Evolutionary conservation across 2,329 filamentous ascomycete genomes (phyloP), one percentile per base, ranked within the genome.

Genomic region (Epichloe amarillans): DNA sequence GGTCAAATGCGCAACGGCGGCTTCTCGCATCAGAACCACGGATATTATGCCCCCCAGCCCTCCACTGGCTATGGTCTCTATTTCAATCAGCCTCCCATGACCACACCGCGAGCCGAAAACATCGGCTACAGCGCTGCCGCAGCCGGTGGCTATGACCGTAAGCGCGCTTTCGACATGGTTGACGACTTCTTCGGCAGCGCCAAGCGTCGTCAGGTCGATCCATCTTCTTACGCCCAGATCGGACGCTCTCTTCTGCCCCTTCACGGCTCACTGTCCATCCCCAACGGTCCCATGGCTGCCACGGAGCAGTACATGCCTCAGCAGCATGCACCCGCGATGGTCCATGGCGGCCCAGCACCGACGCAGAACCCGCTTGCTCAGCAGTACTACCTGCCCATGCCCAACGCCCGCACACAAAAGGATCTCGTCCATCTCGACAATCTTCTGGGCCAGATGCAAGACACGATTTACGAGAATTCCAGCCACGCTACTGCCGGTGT

Each of bases 101-200:
- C 65, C 47, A 59, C 66, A n/a, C 57, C 58, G 10, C 75, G 76
- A 52, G 64, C 70, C 49, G 82, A 83, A 59, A 84, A 85, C 62
- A 73, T 85, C 54, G 76, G 77, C 55, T 83, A 84, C 62, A 75
- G 80, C 52, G 64, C 69, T 49, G 62, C 68, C 47, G 64, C 69
- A 40, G 60, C 64, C 37, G 60, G 64, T 36, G 71, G 84, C 61
- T 87, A 91, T 62, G 77, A 81, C 58, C 82, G 86, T 62, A 93
- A 91, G 72, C 87, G 89, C 55, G 81, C 82, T n/a, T 87, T 84
- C 58, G 89, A 96, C 62, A 86, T 87, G 52, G 73, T 96, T 53
- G 91, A 95, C 63, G 88, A 95, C 65, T 95, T 97, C 72, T 95
- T 97, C 58, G 88, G 86, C 58, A 88, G 87, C 64, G 83, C 89